Evolutionary conservation across 306 rosid species (phyloP), one percentile per base, ranked within the genome.

Genomic region (Malus sylvestris): DNA sequence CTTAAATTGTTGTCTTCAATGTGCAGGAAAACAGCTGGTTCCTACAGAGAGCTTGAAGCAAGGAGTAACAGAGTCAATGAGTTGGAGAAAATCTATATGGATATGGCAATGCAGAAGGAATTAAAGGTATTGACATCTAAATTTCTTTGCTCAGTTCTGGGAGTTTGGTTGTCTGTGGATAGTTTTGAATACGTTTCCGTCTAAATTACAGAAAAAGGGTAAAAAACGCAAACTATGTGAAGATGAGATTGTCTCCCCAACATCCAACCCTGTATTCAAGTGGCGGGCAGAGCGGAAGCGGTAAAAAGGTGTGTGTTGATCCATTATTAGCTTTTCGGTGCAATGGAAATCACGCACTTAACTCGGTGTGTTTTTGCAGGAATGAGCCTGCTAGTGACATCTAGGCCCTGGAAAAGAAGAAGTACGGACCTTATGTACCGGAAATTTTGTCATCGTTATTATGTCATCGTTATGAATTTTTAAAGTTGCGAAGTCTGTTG

Each of bases 251-350:
- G 80, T 86, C 38, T 20, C 59, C 70, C 93, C 93, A 35, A 89
- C 91, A 33, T 51, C 80, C 57, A 81, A 81, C 71, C 88, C 96
- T 0, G 92, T 88, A 46, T 89, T 79, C 89, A 94, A 87, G 75
- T 94, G 97, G 98, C 82, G 88, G 73, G 65, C 88, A 40, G 98
- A 91, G 83, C 89, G 93, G 55, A 93, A 91, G 78, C 89, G 89
- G 13, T 93, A 81, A 85, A 12, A 51, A 72, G 67, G 81, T 44
- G 8, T 44, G 59, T 61, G 68, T 66, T 33, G 46, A 35, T 72
- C 6, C 2, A 58, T 9, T 59, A 8, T 42, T 61, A 27, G 53
- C 53, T 13, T 65, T 5, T 64, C 4, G 22, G 23, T 65, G 46
- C 45, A 18, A 19, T 65, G 46, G n/a, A 65, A 65, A 0, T 65